Evolutionary conservation across 2,329 filamentous ascomycete species (phyloP).

Genomic region (Beauveria caledonica): DNA sequence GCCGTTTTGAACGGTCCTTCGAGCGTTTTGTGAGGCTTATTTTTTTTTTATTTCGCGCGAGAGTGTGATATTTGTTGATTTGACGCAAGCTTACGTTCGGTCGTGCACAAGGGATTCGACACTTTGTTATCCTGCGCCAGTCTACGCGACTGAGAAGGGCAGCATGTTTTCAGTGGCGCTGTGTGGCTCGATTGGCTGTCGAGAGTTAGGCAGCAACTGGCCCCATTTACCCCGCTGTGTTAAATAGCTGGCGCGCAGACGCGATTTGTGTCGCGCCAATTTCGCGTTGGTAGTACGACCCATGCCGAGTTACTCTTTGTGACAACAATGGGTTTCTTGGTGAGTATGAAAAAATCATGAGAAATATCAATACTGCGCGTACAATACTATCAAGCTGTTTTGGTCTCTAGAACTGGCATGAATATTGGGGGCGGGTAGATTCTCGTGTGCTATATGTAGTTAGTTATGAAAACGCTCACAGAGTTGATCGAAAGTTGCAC

Average conservation of each 20-base stretch:
- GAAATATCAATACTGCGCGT: no score
- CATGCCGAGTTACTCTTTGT: no score
- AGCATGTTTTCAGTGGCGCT: neutral
- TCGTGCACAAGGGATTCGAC: neutral
- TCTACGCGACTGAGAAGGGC: neutral
- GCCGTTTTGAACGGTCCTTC: no score
- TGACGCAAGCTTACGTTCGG: neutral
- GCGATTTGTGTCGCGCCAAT: constrained; percentile 1
- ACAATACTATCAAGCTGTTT: no score
- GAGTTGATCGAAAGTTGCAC: neutral
- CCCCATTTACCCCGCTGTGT: neutral
- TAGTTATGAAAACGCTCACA: no score
- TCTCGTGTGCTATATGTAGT: no score
- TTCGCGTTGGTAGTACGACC: neutral
- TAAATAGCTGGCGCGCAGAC: constrained; percentile 4
- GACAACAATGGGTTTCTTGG: no score
- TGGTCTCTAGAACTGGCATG: no score
- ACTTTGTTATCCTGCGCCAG: neutral
- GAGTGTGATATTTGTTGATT: neutral
- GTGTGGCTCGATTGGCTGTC: neutral
- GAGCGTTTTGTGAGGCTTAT: neutral
- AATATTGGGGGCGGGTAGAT: no score
- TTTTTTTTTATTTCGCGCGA: neutral
- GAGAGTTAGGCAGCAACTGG: neutral
- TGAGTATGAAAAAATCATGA: no score